phyloP scores from a whole-genome alignment of 2,329 filamentous ascomycete genomes.

The Talaromyces sp. region DNA sequence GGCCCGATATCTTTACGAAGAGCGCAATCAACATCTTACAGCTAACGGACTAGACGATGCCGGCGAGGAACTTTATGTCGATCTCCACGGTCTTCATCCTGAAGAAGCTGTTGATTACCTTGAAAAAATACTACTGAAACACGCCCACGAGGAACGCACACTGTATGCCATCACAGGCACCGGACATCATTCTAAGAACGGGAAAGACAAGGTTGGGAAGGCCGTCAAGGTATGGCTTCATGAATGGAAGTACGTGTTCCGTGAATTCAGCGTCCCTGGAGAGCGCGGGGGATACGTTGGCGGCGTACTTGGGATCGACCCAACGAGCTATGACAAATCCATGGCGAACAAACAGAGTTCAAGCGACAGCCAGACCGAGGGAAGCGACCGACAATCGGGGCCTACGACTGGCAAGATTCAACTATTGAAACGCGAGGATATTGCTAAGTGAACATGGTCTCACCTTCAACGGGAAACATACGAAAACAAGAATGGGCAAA shows the following conservation, averaged over 20 bases:
- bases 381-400: conserved; percentile 19
- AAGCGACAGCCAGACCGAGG: conserved; percentile 19
- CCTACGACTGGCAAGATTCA: conserved; percentile 41
- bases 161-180: conserved; percentile 96
- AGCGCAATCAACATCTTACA: conserved; percentile 70
- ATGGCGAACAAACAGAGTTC: conserved; percentile 21
- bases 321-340: conserved; percentile 51
- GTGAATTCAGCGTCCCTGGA: conserved; percentile 94
- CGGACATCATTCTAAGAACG: conserved; percentile 96
- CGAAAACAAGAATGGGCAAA: not conserved
- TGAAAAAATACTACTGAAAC: conserved; percentile 79
- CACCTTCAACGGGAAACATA: not conserved
- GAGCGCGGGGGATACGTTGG: conserved; percentile 74
- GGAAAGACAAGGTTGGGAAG: conserved; percentile 97
- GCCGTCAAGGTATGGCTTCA: conserved; percentile 85
- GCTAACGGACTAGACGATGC: conserved; percentile 39
- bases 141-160: conserved; percentile 64
- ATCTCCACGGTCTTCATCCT: conserved; percentile 95
- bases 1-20: conserved; percentile 84
- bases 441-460: conserved; percentile 17
- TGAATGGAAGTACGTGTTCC: conserved; percentile 92
- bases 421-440: conserved; percentile 41
- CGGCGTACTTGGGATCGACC: conserved; percentile 61
- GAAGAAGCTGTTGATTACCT: conserved; percentile 96
- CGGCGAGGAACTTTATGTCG: conserved; percentile 77